Percentiles rank a stretch among this genome's conserved stretches.
These are phyloP conservation scores for Terfezia claveryi DNA, from an alignment of 495 filamentous ascomycete species.

Conservation along the genomic window DNA sequence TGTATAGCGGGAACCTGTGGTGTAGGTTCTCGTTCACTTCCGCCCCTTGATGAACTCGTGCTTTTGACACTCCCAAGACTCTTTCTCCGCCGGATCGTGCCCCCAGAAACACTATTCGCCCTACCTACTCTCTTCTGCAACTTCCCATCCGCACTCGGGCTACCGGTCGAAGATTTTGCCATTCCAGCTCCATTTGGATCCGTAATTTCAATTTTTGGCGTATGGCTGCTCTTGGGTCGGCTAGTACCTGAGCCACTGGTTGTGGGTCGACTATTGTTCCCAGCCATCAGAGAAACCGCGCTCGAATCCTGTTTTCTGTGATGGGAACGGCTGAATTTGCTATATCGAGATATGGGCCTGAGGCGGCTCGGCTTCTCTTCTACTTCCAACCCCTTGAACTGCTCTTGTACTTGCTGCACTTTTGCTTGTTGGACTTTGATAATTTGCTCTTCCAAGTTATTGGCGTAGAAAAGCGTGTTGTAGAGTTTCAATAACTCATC, in stretches of 20 bases:
- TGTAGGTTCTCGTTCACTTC: background rate
- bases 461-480: constrained; percentile 27
- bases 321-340: background rate
- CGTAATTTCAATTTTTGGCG: constrained; percentile 20
- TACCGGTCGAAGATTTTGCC: background rate
- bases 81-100: constrained; percentile 5
- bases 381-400: background rate
- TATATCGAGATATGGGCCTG: constrained; percentile 6
- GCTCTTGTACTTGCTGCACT: background rate
- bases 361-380: constrained; percentile 19
- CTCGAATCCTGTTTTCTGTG: background rate
- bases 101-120: background rate
- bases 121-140: background rate
- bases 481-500: constrained; percentile 70
- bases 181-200: constrained; percentile 12
- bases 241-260: background rate
- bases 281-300: background rate
- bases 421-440: background rate
- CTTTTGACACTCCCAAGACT: constrained; percentile 4
- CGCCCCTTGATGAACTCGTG: background rate
- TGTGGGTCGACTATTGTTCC: constrained; percentile 2
- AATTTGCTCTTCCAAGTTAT: background rate
- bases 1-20: background rate
- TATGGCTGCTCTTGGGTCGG: constrained; percentile 8
- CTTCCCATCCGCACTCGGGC: background rate